Base-by-base conservation (phyloP, 352 stramenopile species). In the Blastocystis sp. region DNA sequence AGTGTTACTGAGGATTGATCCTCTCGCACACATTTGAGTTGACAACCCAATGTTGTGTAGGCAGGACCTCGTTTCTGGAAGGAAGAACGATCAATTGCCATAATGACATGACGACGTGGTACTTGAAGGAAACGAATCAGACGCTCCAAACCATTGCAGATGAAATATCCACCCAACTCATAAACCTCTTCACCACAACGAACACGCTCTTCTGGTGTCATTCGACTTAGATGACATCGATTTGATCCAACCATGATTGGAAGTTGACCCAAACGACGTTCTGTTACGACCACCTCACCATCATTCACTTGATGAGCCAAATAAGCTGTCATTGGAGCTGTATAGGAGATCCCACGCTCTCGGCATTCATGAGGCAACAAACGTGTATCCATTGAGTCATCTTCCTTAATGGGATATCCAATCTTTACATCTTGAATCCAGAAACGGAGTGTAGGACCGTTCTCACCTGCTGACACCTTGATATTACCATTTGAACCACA, bases 121-220 rank as follows among this genome's bases (percentile, higher is more conserved):
- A 97, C 94, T 91, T 99, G 96, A 87, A 99, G 90, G 87, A 99
- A 90, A 88, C 97, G 92, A 56, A 99, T 95, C 78, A 96, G 96
- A 80, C 96, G 93, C 91, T 99, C 97, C 90, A 98, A 98, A 39
- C 97, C 97, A 89, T 97, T 98, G 88, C 97, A 96, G 83, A 99
- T 97, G 88, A 99, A 99, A 88, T 98, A 98, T 54, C 96, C 96
- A 66, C 97, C 97, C 91, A 98, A 95, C 88, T 99, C 96, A 81
- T 96, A 97, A 78, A 94, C 92, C 89, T 98, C 94, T 90, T 98
- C 86, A 94, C 89, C 37, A 32, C 43, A 56, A n/a, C 27, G 88
- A 7, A 98, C 92, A 27, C 98, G 90, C 87, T 98, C 89, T 0
- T 90, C 87, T 0, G 95, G 94, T 32, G 89, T 90, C 69, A 97